phyloP scores from a whole-genome alignment of 768 basidiomycete genomes.

The Sporobolomyces phaffii region DNA sequence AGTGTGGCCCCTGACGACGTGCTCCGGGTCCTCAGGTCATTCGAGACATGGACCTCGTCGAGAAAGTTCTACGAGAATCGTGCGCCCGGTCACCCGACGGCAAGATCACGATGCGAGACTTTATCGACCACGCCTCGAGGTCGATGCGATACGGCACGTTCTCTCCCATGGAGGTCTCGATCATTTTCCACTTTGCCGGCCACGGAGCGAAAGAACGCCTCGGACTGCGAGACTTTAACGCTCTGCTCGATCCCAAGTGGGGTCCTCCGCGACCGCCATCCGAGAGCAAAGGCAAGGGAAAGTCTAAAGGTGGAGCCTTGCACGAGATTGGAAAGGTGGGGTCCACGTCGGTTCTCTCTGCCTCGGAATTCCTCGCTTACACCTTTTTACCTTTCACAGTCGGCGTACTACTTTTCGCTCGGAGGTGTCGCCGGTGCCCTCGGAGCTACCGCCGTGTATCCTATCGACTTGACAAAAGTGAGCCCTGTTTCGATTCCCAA shows the following conservation, averaged over 20 bases:
- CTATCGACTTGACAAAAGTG: slow-evolving; percentile 50
- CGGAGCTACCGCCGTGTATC: slow-evolving; percentile 96
- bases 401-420: slow-evolving; percentile 76
- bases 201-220: slow-evolving; percentile 69
- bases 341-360: slow-evolving; percentile 37
- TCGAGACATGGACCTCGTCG: slow-evolving; percentile 94
- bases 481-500: neutral
- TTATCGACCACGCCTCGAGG: slow-evolving; percentile 77
- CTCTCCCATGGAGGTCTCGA: slow-evolving; percentile 96
- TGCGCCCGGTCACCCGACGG: slow-evolving; percentile 87
- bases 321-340: slow-evolving; percentile 37
- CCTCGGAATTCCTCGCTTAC: no score
- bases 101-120: slow-evolving; percentile 83
- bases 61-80: slow-evolving; percentile 69
- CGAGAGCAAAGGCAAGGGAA: neutral
- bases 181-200: slow-evolving; percentile 95
- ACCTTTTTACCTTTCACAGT: no score
- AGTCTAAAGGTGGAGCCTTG: slow-evolving; percentile 12
- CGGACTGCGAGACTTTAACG: slow-evolving; percentile 81
- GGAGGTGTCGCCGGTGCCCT: slow-evolving; percentile 86
- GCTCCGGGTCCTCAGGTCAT: no score
- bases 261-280: slow-evolving; percentile 44
- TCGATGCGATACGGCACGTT: slow-evolving; percentile 89
- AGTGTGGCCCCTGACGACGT: no score
- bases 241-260: slow-evolving; percentile 87